A percentile compares a stretch with the other conserved stretches of the same genome.
These are phyloP conservation scores for Neopestalotiopsis rosae DNA, from an alignment of 2,329 filamentous ascomycete species.

Conservation along the genomic window DNA sequence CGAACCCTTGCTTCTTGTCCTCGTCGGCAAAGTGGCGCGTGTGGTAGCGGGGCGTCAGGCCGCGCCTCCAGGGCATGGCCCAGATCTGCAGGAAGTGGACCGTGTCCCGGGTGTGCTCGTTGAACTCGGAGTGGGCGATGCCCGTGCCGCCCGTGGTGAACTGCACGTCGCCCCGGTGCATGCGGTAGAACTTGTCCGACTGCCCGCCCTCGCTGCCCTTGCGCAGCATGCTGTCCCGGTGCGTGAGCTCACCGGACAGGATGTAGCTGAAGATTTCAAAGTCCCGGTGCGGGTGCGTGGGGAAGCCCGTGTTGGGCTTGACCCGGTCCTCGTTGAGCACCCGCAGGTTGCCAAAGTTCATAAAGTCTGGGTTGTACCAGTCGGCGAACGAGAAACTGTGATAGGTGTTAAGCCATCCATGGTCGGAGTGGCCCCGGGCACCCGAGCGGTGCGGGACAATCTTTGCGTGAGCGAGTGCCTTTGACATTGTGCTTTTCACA, in stretches of 20 bases:
- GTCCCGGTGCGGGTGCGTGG: constrained; percentile 83
- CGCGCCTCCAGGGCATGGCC: constrained; percentile 78
- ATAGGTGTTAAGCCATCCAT: constrained; percentile 88
- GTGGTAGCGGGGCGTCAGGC: constrained; percentile 77
- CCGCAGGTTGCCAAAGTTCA: constrained; percentile 75
- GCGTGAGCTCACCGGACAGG: constrained; percentile 83
- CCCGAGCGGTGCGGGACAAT: constrained; percentile 77
- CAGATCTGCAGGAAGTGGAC: constrained; percentile 91
- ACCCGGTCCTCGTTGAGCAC: constrained; percentile 92
- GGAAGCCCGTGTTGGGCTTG: constrained; percentile 75
- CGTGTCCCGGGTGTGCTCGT: constrained; percentile 72
- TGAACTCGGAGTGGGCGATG: constrained; percentile 82
- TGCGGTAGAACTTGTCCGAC: constrained; percentile 70
- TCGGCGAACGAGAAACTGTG: constrained; percentile 85
- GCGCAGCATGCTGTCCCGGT: constrained; percentile 83
- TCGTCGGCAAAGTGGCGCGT: constrained; percentile 76
- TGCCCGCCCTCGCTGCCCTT: constrained; percentile 66
- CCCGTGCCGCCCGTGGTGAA: constrained; percentile 88
- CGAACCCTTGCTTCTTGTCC: constrained; percentile 72
- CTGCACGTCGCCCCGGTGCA: constrained; percentile 83
- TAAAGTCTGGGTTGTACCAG: constrained; percentile 70
- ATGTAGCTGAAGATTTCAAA: constrained; percentile 93
- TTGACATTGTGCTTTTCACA: constrained; percentile 61
- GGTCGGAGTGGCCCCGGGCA: constrained; percentile 76
- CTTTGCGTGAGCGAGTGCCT: constrained; percentile 69